Conservation (phyloP, 2,329 filamentous ascomycete species). For the Hypoxylon sp. region DNA sequence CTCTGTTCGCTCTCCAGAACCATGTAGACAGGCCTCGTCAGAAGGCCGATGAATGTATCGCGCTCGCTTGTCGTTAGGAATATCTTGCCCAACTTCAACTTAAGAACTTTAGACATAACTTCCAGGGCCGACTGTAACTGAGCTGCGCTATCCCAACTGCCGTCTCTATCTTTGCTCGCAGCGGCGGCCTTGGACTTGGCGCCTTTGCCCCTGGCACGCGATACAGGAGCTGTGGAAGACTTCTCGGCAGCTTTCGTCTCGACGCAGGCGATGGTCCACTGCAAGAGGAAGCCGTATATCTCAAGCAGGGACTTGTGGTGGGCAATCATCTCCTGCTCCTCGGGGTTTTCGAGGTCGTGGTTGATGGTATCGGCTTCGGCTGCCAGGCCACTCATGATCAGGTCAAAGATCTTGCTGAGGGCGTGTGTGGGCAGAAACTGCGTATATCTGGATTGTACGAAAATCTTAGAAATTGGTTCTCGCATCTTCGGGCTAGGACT, state of each 20-base stretch:
- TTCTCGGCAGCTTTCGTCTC: conserved; percentile 95
- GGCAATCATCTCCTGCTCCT: conserved; percentile 87
- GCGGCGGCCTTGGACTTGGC: conserved; percentile 81
- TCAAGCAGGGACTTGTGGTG: conserved; percentile 94
- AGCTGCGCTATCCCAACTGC: conserved; percentile 86
- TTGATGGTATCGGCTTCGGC: conserved; percentile 88
- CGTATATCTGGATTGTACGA: conserved; percentile 79
- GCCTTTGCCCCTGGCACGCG: conserved; percentile 78
- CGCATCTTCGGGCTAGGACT: conserved; percentile 46
- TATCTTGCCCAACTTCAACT: conserved; percentile 89
- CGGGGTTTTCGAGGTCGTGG: conserved; percentile 83
- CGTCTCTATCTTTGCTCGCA: conserved; percentile 72
- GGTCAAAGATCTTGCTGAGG: conserved; percentile 92
- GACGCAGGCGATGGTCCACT: conserved; percentile 95
- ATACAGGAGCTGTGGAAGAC: conserved; percentile 76
- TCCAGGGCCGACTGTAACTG: conserved; percentile 92
- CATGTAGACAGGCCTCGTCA: conserved; percentile 93
- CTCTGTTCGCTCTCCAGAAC: conserved; percentile 94
- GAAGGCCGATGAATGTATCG: conserved; percentile 91
- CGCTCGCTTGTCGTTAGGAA: conserved; percentile 97
- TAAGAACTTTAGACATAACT: conserved; percentile 95
- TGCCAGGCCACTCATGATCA: conserved; percentile 86
- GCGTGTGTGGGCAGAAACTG: conserved; percentile 82
- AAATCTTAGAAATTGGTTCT: conserved; percentile 72
- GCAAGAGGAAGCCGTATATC: conserved; percentile 91